These are phyloP conservation scores for Cichorium intybus DNA, from an alignment of 140 eudicot species.

Conservation along the genomic window DNA sequence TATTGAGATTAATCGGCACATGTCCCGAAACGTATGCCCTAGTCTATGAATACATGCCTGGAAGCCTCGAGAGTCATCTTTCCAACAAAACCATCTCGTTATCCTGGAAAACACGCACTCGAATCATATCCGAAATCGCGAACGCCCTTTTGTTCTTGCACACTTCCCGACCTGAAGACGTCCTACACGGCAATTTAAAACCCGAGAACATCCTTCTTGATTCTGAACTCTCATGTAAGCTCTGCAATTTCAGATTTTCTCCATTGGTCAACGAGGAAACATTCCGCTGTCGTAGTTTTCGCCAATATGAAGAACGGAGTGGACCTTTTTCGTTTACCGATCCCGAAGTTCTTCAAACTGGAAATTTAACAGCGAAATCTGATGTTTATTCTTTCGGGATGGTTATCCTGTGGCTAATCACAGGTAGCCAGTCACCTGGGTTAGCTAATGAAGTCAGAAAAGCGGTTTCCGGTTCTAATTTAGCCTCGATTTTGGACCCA, in stretches of 20 bases:
- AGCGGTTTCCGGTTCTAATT: slow-evolving; percentile 41
- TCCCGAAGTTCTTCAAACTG: slow-evolving; percentile 64
- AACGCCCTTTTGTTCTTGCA: slow-evolving; percentile 66
- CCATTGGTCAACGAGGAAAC: slow-evolving; percentile 47
- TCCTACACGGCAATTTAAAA: slow-evolving; percentile 64
- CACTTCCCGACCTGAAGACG: slow-evolving; percentile 51
- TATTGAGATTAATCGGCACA: slow-evolving; percentile 56
- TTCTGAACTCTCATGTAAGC: slow-evolving; percentile 51
- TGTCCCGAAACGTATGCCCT: slow-evolving; percentile 70
- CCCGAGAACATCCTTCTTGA: slow-evolving; percentile 68
- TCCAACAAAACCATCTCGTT: slow-evolving; percentile 30
- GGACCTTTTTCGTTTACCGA: slow-evolving; percentile 57
- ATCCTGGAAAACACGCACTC: slow-evolving; percentile 65
- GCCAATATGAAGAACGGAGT: slow-evolving; percentile 41
- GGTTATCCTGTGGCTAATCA: slow-evolving; percentile 66
- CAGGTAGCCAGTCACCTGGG: slow-evolving; percentile 48
- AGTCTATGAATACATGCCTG: slow-evolving; percentile 66
- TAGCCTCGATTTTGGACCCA: slow-evolving; percentile 53
- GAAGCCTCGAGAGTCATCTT: slow-evolving; percentile 43
- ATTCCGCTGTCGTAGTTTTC: slow-evolving; percentile 65
- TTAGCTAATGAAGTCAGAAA: slow-evolving; percentile 46
- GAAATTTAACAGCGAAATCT: slow-evolving; percentile 52
- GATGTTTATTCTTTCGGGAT: slow-evolving; percentile 78
- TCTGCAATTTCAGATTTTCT: slow-evolving; percentile 56
- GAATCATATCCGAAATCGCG: slow-evolving; percentile 67